Evolutionary conservation across 345 rosid species (phyloP), one percentile per base, ranked within the genome.

Genomic region (Hibiscus syriacus): DNA sequence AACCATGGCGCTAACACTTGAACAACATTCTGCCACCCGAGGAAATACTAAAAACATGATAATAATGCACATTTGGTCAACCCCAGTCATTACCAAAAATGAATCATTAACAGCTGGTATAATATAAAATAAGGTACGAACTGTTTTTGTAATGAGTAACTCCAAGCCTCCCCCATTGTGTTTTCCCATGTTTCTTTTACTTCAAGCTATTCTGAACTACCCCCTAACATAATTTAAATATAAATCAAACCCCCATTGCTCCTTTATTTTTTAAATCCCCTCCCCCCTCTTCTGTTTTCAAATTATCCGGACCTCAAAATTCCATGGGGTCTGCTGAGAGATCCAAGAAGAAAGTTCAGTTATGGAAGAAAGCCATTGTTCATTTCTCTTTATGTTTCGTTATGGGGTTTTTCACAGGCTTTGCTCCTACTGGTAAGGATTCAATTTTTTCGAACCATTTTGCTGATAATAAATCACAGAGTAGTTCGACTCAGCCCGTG

Each of bases 281-380:
- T 0, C 36, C 36, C 39, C 7, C 36, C 32, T 0, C 36, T 8
- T 32, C 5, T 30, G 34, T 30, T 30, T 30, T 30, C 34, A 30
- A 30, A 30, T 30, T 3, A 3, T 30, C 9, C 38, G 1, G 38
- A 6, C 9, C 48, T 43, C 13, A 39, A 39, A 1, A 39, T 39
- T 43, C 48, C 48, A 43, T 84, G 90, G 90, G 82, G 29, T 80
- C 88, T 23, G 97, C 12, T 25, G 97, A 92, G 67, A 83, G 93
- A 80, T 82, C 98, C 64, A 92, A 84, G 84, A 92, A 87, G 85
- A 93, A 79, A 74, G 75, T 74, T 61, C 98, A 76, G 66, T 20
- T 87, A 78, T 92, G 97, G 98, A 88, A 87, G 77, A 90, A 86
- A 78, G 98, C 96, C 27, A 76, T 76, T 5, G 82, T 87, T 25